Base-by-base conservation (phyloP, 139 green algal genomes). In the Chlorella sorokiniana region DNA sequence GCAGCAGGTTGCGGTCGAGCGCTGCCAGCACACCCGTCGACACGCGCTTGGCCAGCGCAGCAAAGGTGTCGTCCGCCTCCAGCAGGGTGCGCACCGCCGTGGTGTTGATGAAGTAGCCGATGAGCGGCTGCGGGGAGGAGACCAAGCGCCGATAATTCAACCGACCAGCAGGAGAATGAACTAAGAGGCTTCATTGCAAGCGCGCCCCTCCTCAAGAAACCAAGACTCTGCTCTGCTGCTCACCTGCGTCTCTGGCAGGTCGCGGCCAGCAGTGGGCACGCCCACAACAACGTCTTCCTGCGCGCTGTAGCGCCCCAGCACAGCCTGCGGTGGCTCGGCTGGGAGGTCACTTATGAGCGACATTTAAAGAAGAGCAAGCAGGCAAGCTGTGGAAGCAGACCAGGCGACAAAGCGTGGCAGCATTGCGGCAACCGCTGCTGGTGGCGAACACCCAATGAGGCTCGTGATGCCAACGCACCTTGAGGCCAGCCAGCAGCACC, bases 261-360 rank as follows among this genome's bases (percentile, higher is more conserved):
- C 59, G 20, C 59, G 59, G 7, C 59, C 59, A n/a, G 59, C 64
- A 6, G 64, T 44, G 18, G 64, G n/a, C 64, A 71, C 64, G 20
- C 64, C 64, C 64, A 71, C 64, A 20, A 44, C 33, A 44, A 71
- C 33, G 18, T 71, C 64, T 20, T 71, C 64, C 33, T 71, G 64
- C 20, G 18, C 64, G 64, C 64, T 71, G 64, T 71, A 71, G 22
- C 33, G 31, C 31, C 22, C 7, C 33, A 71, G 64, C 33, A 71
- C 33, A 5, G 33, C 33, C 64, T 71, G 64, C 64, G 20, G 33
- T 56, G n/a, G n/a, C n/a, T n/a, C n/a, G n/a, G n/a, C n/a, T n/a
- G n/a, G n/a, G n/a, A n/a, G n/a, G n/a, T n/a, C n/a, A n/a, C n/a
- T n/a, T n/a, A n/a, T n/a, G n/a, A n/a, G n/a, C n/a, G 14, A 56